These are phyloP conservation scores for Shiraia bambusicola DNA, from an alignment of 2,329 filamentous ascomycete genomes.

Conservation along the genomic window DNA sequence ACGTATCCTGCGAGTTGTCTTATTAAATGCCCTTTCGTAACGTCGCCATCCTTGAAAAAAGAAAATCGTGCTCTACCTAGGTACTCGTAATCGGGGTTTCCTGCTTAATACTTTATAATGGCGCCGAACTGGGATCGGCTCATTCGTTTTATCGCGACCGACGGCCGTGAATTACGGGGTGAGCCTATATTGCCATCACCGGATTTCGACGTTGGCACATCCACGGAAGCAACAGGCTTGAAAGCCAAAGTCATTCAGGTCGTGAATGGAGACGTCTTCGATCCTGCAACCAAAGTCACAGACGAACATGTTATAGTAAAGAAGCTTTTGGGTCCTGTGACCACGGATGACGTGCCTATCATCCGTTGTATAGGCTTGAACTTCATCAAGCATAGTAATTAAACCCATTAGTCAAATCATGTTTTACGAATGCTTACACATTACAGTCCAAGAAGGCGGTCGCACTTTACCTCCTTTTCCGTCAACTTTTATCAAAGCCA, in stretches of 20 bases:
- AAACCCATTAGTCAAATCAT: not conserved
- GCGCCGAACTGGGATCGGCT: conserved; percentile 52
- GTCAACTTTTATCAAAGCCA: conserved; percentile 55
- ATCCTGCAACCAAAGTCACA: conserved; percentile 53
- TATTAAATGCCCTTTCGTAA: not conserved
- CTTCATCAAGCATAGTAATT: conserved; percentile 58
- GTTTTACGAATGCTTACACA: not conserved
- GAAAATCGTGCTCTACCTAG: not conserved
- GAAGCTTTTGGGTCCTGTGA: conserved; percentile 56
- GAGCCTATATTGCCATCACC: conserved; percentile 53
- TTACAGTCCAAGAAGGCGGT: conserved; percentile 54
- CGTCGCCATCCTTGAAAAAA: not conserved
- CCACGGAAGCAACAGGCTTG: conserved; percentile 51
- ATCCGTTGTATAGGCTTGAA: conserved; percentile 62
- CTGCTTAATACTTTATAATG: conserved; percentile 10
- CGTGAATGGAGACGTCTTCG: conserved; percentile 53
- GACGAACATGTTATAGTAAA: conserved; percentile 58
- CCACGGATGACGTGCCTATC: conserved; percentile 55
- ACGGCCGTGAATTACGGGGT: conserved; percentile 54
- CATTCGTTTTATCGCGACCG: conserved; percentile 57
- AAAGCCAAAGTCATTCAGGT: conserved; percentile 54
- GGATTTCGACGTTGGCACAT: conserved; percentile 54
- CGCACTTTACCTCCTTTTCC: conserved; percentile 54
- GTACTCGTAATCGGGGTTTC: too few relatives aligned
- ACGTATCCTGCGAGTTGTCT: conserved; percentile 15